Evolutionary conservation across 768 basidiomycete genomes (phyloP).

Genomic region (Cytidiella melzeri): DNA sequence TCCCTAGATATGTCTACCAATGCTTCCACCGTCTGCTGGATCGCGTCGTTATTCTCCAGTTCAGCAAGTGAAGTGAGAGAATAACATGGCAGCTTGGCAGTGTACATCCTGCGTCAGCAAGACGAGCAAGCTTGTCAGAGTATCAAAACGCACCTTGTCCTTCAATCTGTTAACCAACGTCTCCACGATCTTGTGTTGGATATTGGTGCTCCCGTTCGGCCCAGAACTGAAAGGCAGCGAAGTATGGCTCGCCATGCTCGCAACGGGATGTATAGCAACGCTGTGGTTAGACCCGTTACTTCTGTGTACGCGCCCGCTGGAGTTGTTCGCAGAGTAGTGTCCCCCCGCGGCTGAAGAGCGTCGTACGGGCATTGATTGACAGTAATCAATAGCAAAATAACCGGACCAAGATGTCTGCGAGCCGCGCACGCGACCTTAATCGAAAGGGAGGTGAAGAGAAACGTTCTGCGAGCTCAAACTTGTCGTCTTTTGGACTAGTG

Average conservation of each 20-base stretch:
- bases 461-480: too few species aligned
- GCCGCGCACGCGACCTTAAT: background rate
- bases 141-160: slow-evolving; percentile 55
- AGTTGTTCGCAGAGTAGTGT: slow-evolving; percentile 21
- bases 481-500: too few species aligned
- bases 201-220: slow-evolving; percentile 32
- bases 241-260: slow-evolving; percentile 14
- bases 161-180: slow-evolving; percentile 76
- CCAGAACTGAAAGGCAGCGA: slow-evolving; percentile 26
- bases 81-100: slow-evolving; percentile 72
- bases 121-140: background rate
- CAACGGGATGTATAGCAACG: slow-evolving; percentile 17
- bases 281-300: slow-evolving; percentile 50
- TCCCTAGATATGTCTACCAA: slow-evolving; percentile 75
- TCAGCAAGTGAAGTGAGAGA: slow-evolving; percentile 70
- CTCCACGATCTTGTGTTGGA: slow-evolving; percentile 79
- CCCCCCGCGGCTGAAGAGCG: slow-evolving; percentile 53
- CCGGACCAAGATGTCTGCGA: background rate
- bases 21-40: slow-evolving; percentile 70
- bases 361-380: slow-evolving; percentile 45
- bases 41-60: slow-evolving; percentile 70
- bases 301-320: slow-evolving; percentile 46
- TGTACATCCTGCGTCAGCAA: slow-evolving; percentile 5
- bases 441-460: too few species aligned
- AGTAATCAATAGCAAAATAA: too few species aligned